Conservation (phyloP, 257 asterid species). For the Dorcoceras hygrometricum region DNA sequence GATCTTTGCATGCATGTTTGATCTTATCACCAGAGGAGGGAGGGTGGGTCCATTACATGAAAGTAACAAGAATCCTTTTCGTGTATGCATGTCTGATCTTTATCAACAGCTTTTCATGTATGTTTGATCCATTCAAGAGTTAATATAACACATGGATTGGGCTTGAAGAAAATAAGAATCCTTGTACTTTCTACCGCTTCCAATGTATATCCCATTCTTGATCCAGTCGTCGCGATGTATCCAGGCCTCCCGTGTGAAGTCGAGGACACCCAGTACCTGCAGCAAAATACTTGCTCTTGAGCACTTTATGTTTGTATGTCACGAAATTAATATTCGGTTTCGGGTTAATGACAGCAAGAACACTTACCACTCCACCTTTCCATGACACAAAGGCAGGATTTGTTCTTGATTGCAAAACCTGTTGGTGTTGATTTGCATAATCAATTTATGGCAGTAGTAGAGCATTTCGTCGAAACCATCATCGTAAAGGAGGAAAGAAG, state of each 20-base stretch:
- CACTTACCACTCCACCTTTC: slow-evolving; percentile 97
- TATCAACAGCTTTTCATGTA: too few relatives aligned
- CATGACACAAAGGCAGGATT: slow-evolving; percentile 71
- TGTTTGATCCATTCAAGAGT: slow-evolving; percentile 40
- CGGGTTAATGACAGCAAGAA: slow-evolving; percentile 9
- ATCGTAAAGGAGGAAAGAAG: slow-evolving; percentile 5
- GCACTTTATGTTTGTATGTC: too few relatives aligned
- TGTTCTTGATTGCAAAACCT: slow-evolving; percentile 88
- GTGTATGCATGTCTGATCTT: too few relatives aligned
- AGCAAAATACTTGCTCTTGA: slow-evolving; percentile 20
- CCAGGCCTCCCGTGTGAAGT: slow-evolving; percentile 87
- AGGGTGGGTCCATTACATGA: too few relatives aligned
- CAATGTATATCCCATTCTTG: slow-evolving; percentile 64
- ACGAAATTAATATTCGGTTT: too few relatives aligned
- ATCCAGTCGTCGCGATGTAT: slow-evolving; percentile 94
- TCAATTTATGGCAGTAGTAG: neutral
- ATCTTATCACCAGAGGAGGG: too few relatives aligned
- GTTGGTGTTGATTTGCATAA: slow-evolving; percentile 21
- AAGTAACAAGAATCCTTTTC: too few relatives aligned
- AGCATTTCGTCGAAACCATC: slow-evolving; percentile 8
- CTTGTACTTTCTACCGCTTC: slow-evolving; percentile 83
- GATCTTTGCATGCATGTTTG: neutral
- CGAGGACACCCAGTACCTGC: slow-evolving; percentile 86
- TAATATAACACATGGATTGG: slow-evolving; percentile 75
- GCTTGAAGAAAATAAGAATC: slow-evolving; percentile 94